Evolutionary conservation across 2,329 filamentous ascomycete genomes (phyloP), one percentile per base, ranked within the genome.

Genomic region (Ophiocordyceps australis): DNA sequence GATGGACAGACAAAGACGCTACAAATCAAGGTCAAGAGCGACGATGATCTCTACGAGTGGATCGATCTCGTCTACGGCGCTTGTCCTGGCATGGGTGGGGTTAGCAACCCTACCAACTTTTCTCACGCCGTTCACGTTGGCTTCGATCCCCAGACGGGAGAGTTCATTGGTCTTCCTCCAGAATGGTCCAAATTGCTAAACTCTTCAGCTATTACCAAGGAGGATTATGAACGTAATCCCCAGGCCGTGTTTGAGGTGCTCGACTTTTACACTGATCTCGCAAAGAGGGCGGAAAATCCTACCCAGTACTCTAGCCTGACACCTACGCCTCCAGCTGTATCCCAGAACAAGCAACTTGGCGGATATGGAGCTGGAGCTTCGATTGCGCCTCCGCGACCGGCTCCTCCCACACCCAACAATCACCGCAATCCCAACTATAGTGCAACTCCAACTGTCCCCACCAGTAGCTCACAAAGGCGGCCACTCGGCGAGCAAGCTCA

Each of bases 41-140:
- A 98, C 43, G 86, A 93, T 44, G 89, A 98, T 39, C 72, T 98
- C 28, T 98, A 98, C 51, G 83, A 92, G 42, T 98, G 89, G 89
- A 93, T 95, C 42, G 89, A 98, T 50, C 81, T 85, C 48, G 91
- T 98, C 37, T 95, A 95, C 48, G 83, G 86, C 39, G 77, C 86
- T 35, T 95, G 86, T 49, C 89, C 89, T 12, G 86, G 82, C 34
- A 93, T 95, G 82, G 85, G 89, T 33, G 89, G 89, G 39, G 89
- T 98, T 29, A 94, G 86, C 55, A 94, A 95, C 50, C 89, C 89
- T 5, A 95, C 89, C 36, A 94, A 95, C 57, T 98, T 98, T 57
- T 83, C 79, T 14, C 89, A 98, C 48, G 78, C 85, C 24, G 85
- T 98, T 14, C 89, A 98, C 48, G 89, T 98, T 37, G 89, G 89